Evolutionary conservation across 768 basidiomycete genomes (phyloP).

Genomic region (Daedalea quercina): DNA sequence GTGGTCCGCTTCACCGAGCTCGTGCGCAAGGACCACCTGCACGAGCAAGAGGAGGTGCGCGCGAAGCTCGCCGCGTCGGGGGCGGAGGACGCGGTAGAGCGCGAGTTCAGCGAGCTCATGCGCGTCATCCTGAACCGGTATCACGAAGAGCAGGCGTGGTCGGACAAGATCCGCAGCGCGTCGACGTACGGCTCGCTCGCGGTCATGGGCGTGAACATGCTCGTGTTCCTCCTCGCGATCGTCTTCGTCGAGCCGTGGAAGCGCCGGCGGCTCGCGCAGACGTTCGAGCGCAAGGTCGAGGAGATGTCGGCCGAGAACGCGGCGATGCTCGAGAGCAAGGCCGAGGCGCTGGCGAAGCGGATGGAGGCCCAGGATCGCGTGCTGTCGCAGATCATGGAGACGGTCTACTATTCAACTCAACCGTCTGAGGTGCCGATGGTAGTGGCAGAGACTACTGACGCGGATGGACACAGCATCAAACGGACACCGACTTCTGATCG

Average conservation of each 20-base stretch:
- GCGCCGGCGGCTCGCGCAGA: slow-evolving; percentile 74
- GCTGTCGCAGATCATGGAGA: slow-evolving; percentile 24
- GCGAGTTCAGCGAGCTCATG: slow-evolving; percentile 84
- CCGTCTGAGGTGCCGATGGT: slow-evolving; percentile 5
- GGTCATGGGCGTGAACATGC: slow-evolving; percentile 79
- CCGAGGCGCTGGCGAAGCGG: slow-evolving; percentile 40
- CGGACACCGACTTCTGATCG: slow-evolving; percentile 10
- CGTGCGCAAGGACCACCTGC: slow-evolving; percentile 83
- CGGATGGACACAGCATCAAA: background rate
- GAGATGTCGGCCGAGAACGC: slow-evolving; percentile 27
- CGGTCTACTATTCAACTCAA: slow-evolving; percentile 10
- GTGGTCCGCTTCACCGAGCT: slow-evolving; percentile 84
- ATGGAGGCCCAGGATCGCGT: slow-evolving; percentile 41
- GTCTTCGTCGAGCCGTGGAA: slow-evolving; percentile 96
- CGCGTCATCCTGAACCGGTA: slow-evolving; percentile 84
- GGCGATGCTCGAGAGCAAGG: slow-evolving; percentile 39
- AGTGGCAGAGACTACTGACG: slow-evolving; percentile 11
- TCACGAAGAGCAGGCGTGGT: slow-evolving; percentile 99
- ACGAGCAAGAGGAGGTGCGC: slow-evolving; percentile 70
- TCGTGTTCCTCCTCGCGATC: slow-evolving; percentile 88
- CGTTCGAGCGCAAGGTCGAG: slow-evolving; percentile 79
- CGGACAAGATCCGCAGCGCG: slow-evolving; percentile 94
- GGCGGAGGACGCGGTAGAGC: slow-evolving; percentile 77
- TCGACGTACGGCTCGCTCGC: slow-evolving; percentile 90
- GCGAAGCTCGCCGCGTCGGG: slow-evolving; percentile 63